A percentile compares a stretch with the other conserved stretches of the same genome.
Evolutionary conservation across 768 basidiomycete species (phyloP).

Genomic region (Chiua virens): DNA sequence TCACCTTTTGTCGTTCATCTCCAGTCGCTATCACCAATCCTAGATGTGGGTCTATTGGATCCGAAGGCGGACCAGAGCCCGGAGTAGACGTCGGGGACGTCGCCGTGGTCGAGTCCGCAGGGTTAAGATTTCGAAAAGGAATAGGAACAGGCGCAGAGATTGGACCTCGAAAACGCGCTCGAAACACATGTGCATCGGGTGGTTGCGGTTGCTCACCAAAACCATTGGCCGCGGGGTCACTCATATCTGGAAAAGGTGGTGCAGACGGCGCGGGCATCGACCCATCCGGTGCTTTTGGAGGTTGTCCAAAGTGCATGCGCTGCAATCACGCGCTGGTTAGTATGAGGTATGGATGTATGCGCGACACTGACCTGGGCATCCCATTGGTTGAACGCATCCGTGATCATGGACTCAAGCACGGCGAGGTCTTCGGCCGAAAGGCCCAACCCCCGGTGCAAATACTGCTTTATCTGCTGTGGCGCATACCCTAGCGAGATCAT

Average conservation of each 20-base stretch:
- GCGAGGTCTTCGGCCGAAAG: constrained; percentile 81
- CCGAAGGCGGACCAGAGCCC: constrained; percentile 32
- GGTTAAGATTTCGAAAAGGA: constrained; percentile 48
- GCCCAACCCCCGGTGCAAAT: constrained; percentile 66
- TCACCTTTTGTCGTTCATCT: constrained; percentile 27
- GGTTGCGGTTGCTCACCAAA: constrained; percentile 34
- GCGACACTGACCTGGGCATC: constrained; percentile 63
- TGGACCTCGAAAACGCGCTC: constrained; percentile 63
- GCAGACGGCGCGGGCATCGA: constrained; percentile 28
- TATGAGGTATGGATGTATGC: neutral
- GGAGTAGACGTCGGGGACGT: constrained; percentile 36
- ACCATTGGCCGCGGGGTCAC: constrained; percentile 29
- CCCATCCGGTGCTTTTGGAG: constrained; percentile 30
- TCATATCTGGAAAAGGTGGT: constrained; percentile 33
- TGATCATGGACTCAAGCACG: constrained; percentile 75
- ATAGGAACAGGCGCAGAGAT: constrained; percentile 50
- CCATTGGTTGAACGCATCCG: constrained; percentile 87
- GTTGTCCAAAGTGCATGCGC: constrained; percentile 47
- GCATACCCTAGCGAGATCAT: constrained; percentile 75
- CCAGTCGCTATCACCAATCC: constrained; percentile 22
- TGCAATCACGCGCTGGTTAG: constrained; percentile 11
- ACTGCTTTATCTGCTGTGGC: constrained; percentile 64
- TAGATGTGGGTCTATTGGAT: constrained; percentile 34
- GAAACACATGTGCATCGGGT: constrained; percentile 51
- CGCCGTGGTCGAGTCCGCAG: constrained; percentile 29